Base-by-base conservation (phyloP, 108 stramenopile genomes). In the Bacterosira constricta region DNA sequence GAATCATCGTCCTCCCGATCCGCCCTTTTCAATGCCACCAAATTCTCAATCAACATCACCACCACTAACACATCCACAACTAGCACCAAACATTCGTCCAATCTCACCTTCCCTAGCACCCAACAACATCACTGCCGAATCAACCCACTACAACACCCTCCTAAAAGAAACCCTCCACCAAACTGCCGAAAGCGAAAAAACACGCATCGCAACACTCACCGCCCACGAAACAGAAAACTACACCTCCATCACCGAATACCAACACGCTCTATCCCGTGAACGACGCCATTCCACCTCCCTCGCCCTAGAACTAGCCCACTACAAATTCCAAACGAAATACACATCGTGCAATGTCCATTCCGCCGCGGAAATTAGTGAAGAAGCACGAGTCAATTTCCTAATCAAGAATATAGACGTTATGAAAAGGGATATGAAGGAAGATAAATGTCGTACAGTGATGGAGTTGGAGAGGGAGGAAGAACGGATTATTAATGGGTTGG, bases 391-490 rank as follows among this genome's bases (percentile, higher is more conserved):
- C 20, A 78, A 70, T 59, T 15, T 25, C 0, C 7, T 71, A 0
- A 45, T 70, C 21, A 66, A 79, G 47, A 61, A 51, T 42, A 52
- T 71, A 17, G 26, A 65, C 27, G 1, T 23, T 25, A 39, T 70
- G 20, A 57, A 56, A 6, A 60, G 47, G 44, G 63, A 59, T 17
- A 60, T 57, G 69, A 36, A 60, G 17, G 69, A 79, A 26, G 69
- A 66, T 29, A 66, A 66, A 36, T 37, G 59, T 8, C 23, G 63
- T 7, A 31, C 29, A 18, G 69, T 79, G 8, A 77, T 77, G 76
- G 76, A 75, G 35, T 60, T 75, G 60, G 75, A 68, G 45, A 41
- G 66, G 23, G 66, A 77, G 69, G 69, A 78, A 69, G 77, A 78
- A 42, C 20, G 63, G 68, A 63, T 70, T 32, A 45, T 69, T 11